Conservation (phyloP, 2,329 filamentous ascomycete genomes). For the Aspergillus novofumigatus region DNA sequence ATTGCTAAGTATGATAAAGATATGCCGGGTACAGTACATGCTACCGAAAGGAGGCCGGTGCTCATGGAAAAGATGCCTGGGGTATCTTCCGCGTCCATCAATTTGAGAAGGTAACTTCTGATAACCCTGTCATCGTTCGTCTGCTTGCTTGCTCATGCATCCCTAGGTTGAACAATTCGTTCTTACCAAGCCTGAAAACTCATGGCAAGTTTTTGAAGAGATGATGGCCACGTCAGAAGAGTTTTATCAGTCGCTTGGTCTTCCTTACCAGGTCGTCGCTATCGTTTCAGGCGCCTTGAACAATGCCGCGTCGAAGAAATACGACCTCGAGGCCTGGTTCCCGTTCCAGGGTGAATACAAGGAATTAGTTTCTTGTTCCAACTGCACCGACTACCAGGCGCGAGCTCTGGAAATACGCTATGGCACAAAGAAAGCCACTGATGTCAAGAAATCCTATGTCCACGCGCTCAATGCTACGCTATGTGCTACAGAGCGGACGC, state of each 20-base stretch:
- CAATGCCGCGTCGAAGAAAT: conserved; percentile 86
- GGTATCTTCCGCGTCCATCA: conserved; percentile 97
- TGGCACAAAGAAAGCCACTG: conserved; percentile 80
- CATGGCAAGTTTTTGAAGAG: conserved; percentile 86
- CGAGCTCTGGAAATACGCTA: conserved; percentile 89
- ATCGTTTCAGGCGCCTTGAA: conserved; percentile 97
- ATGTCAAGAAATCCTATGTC: conserved; percentile 86
- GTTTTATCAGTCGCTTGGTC: conserved; percentile 84
- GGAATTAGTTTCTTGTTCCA: conserved; percentile 94
- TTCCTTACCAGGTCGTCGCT: conserved; percentile 87
- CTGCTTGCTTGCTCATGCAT: conserved; percentile 8
- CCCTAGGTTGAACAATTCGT: conserved; percentile 69
- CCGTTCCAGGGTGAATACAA: conserved; percentile 97
- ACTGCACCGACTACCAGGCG: conserved; percentile 97
- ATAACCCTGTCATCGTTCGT: not conserved
- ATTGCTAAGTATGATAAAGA: conserved; percentile 25
- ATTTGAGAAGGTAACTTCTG: conserved; percentile 72
- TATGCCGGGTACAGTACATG: conserved; percentile 91
- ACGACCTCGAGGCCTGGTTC: conserved; percentile 94
- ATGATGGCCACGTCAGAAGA: conserved; percentile 92
- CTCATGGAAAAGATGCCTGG: conserved; percentile 91
- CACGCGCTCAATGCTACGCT: conserved; percentile 89
- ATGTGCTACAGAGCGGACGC: conserved; percentile 83
- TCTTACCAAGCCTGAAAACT: conserved; percentile 79
- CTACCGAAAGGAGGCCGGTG: conserved; percentile 92